These are phyloP conservation scores for Beauveria brongniartii DNA, from an alignment of 2,329 filamentous ascomycete genomes.

Conservation along the genomic window DNA sequence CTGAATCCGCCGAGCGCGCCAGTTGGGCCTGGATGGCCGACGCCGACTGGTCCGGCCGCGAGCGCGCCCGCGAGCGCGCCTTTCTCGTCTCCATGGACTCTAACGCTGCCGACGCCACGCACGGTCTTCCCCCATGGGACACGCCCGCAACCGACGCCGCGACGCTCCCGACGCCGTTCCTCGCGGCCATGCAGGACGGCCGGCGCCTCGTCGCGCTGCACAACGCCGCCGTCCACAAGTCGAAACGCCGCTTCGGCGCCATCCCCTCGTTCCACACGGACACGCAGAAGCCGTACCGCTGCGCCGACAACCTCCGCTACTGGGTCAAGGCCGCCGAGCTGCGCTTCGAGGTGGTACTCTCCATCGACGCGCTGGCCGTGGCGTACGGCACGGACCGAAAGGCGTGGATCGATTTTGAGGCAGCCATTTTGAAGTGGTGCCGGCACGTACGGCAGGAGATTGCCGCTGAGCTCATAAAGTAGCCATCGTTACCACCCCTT, in stretches of 20 bases:
- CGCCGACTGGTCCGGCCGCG: conserved; percentile 66
- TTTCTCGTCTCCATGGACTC: conserved; percentile 72
- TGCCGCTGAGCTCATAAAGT: conserved; percentile 49
- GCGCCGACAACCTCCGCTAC: conserved; percentile 86
- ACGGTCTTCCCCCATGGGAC: conserved; percentile 56
- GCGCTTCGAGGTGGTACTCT: conserved; percentile 79
- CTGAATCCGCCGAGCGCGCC: conserved; percentile 61
- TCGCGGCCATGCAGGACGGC: conserved; percentile 68
- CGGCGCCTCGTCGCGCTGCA: conserved; percentile 77
- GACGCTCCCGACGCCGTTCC: conserved; percentile 62
- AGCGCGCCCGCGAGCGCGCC: conserved; percentile 69
- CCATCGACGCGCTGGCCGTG: conserved; percentile 77
- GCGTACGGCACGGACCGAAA: conserved; percentile 64
- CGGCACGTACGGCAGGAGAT: conserved; percentile 76
- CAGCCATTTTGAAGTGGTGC: conserved; percentile 77
- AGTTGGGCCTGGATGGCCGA: conserved; percentile 73
- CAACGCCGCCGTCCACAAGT: conserved; percentile 80
- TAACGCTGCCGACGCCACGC: conserved; percentile 27
- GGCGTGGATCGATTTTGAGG: conserved; percentile 76
- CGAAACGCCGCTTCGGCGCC: conserved; percentile 76
- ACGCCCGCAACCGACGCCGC: conserved; percentile 35
- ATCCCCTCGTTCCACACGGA: conserved; percentile 89
- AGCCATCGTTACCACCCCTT: neutral
- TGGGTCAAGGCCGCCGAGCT: conserved; percentile 96
- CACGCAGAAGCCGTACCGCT: conserved; percentile 87